Base-by-base conservation (phyloP, 1,284 basidiomycete species). In the Papiliotrema laurentii region DNA sequence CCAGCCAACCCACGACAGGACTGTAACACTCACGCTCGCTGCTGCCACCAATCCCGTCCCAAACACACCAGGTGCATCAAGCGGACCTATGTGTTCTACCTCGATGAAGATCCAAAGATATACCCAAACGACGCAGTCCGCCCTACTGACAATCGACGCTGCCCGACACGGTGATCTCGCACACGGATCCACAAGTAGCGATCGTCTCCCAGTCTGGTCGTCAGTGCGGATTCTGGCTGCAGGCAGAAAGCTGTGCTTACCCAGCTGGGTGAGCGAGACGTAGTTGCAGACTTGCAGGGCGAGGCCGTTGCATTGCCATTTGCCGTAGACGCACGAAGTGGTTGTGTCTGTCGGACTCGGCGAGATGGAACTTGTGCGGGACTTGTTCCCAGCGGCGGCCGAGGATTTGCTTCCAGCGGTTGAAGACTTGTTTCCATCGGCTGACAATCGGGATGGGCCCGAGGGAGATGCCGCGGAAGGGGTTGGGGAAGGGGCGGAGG, bases 271-370 rank as follows among this genome's bases (percentile, higher is more conserved):
- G 27, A 34, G 35, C 18, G 53, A 26, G 30, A 42, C 44, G 43
- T 56, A 57, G 46, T 57, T 60, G 56, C 64, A 67, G 14, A 67
- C 56, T 48, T 63, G 52, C 43, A 67, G 45, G 13, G 18, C 18
- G 1, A 54, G 45, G 24, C 57, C 59, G 34, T 48, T 34, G 46
- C 64, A 67, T 35, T 56, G 56, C 64, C 64, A 67, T 25, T 50
- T 51, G 42, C 64, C 64, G 50, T 44, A 67, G 5, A 39, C 45
- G 51, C 64, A 67, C 5, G 14, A 18, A 19, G 26, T 25, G 13
- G 5, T 14, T 16, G 45, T 21, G 24, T 14, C 16, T 14, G 43
- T 24, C 5, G 31, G 7, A 33, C 24, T 37, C 5, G 43, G 13
- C 36, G 24, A 5, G n/a, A n/a, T n/a, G n/a, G n/a, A n/a, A n/a